Evolutionary conservation across 2,329 filamentous ascomycete genomes (phyloP), one percentile per base, ranked within the genome.

Genomic region (Dactylellina parvicollis): DNA sequence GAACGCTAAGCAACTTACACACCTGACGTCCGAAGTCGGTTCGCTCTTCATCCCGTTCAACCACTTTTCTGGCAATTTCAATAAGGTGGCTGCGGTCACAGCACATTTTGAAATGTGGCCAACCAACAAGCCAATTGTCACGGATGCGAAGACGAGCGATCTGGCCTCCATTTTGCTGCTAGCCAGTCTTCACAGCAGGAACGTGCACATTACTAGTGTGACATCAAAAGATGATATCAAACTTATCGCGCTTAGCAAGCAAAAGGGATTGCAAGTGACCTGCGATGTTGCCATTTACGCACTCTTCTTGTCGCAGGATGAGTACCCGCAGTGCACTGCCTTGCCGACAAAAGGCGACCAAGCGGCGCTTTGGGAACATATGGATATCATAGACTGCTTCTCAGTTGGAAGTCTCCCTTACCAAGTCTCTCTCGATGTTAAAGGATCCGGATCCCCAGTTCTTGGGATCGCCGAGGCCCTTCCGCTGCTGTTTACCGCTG

Each of bases 11-110:
- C 89, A 92, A 81, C 89, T 93, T 79, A 89, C 87, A 78, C 85
- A 89, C 76, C 85, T 92, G 64, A 87, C 88, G 16, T 84, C 86
- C 52, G 90, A 92, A 76, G 90, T 93, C 64, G 91, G 90, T 26
- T 92, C 90, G 18, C 84, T 93, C 44, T 93, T 92, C 82, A 90
- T 93, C 75, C 90, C 90, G 12, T 93, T 93, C 84, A 92, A 93
- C 81, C 84, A 91, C 80, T 83, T 92, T 24, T 90, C 89, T 71
- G 90, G 90, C 77, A 93, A 92, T 80, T 92, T 93, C 80, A 92
- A 88, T 85, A 92, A 92, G 83, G 90, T 92, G 47, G 89, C 90
- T 18, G 88, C 90, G 8, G 89, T 92, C 74, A 91, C 89, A 59
- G 87, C 88, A 72, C 90, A 93, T 82, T 93, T 93, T 78, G 89